Conservation (phyloP, 306 rosid genomes). For the Gleditsia sinensis region DNA sequence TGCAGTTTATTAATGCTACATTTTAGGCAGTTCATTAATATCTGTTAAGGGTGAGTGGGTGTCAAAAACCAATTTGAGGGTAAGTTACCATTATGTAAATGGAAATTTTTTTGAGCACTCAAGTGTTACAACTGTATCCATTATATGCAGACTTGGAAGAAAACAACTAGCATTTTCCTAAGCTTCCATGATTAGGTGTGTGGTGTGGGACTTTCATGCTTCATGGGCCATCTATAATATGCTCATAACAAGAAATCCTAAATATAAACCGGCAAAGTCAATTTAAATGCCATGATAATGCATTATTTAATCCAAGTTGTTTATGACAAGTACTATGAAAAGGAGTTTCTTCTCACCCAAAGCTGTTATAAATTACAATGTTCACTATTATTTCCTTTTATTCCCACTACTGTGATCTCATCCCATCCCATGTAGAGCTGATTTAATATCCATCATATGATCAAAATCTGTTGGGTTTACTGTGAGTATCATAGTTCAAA, state of each 20-base stretch:
- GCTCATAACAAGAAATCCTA: conserved; percentile 34
- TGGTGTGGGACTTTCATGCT: conserved; percentile 14
- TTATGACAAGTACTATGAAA: neutral
- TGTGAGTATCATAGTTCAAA: neutral
- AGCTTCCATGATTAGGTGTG: neutral
- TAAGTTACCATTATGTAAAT: neutral
- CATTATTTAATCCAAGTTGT: neutral
- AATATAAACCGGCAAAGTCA: conserved; percentile 28
- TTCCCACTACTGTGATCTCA: neutral
- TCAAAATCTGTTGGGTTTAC: neutral
- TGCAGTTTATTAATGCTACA: conserved; percentile 37
- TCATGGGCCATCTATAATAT: conserved; percentile 21
- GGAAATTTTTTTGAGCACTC: conserved; percentile 8
- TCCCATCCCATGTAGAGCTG: neutral
- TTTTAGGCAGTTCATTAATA: conserved; percentile 36
- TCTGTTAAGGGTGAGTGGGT: conserved; percentile 31
- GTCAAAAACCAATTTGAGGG: conserved; percentile 32
- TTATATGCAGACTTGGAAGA: neutral
- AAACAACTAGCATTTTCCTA: conserved; percentile 15
- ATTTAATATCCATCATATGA: neutral
- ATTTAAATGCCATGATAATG: conserved; percentile 1
- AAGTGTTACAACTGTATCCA: conserved; percentile 19
- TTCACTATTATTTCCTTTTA: neutral
- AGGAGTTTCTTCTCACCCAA: neutral
- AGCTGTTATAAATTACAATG: neutral